A percentile compares a stretch with the other conserved stretches of the same genome.
phyloP scores from a whole-genome alignment of 257 asterid species.

The Eucommia ulmoides region DNA sequence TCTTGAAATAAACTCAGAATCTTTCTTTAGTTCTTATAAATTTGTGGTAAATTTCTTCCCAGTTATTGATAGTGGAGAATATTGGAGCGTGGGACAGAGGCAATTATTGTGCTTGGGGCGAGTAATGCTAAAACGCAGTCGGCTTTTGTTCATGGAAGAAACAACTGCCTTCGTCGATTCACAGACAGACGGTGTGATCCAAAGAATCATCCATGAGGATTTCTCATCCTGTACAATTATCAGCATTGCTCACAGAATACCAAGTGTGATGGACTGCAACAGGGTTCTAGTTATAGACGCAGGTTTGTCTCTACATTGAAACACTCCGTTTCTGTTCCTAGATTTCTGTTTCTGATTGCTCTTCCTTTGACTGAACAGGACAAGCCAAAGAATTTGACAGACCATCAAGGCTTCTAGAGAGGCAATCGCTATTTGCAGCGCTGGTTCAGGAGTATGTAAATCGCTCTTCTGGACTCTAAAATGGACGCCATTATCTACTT shows the following conservation, averaged over 20 bases:
- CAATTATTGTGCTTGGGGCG: slow-evolving; percentile 94
- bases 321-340: not conserved
- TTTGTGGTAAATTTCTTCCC: too few species aligned
- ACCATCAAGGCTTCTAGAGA: slow-evolving; percentile 62
- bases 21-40: too few species aligned
- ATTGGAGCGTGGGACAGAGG: slow-evolving; percentile 99
- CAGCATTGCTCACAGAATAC: slow-evolving; percentile 96
- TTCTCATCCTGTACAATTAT: slow-evolving; percentile 71
- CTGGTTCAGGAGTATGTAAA: slow-evolving; percentile 93
- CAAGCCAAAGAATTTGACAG: slow-evolving; percentile 65
- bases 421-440: slow-evolving; percentile 83
- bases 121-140: slow-evolving; percentile 84
- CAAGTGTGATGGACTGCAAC: slow-evolving; percentile 95
- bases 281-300: slow-evolving; percentile 84
- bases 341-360: not conserved
- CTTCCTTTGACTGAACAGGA: slow-evolving; percentile 29
- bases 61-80: slow-evolving; percentile 85
- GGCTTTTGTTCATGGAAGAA: slow-evolving; percentile 85
- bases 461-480: slow-evolving; percentile 63
- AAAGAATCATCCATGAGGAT: slow-evolving; percentile 87
- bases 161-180: slow-evolving; percentile 99
- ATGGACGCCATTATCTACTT: too few species aligned
- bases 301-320: slow-evolving; percentile 24
- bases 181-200: slow-evolving; percentile 80
- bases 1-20: too few species aligned